Percentiles rank a stretch among this genome's conserved stretches.
phyloP scores from a whole-genome alignment of 169 alveolate genomes.

The Eimeria necatrix region DNA sequence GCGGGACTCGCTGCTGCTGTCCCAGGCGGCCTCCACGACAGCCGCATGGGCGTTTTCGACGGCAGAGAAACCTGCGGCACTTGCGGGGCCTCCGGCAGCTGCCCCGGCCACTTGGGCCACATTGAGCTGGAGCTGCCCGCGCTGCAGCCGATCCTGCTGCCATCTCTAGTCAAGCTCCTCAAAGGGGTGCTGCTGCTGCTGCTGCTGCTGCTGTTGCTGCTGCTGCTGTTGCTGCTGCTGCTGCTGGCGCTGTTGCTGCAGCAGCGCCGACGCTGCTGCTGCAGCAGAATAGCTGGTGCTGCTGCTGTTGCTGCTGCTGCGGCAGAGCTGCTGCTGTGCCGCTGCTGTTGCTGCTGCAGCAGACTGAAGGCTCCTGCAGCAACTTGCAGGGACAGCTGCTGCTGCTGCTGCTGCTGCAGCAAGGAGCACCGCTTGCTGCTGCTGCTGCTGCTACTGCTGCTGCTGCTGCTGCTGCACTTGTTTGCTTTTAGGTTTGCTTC shows the following conservation, averaged over 20 bases:
- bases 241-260: no score
- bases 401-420: background rate
- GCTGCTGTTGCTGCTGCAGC: no score
- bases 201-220: no score
- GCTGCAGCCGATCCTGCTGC: conserved; percentile 67
- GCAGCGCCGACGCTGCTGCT: no score
- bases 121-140: conserved; percentile 72
- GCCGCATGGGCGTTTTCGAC: conserved; percentile 73
- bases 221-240: no score
- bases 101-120: conserved; percentile 79
- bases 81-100: conserved; percentile 73
- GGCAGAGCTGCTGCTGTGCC: no score
- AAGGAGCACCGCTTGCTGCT: background rate
- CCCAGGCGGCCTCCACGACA: conserved; percentile 72
- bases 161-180: conserved; percentile 61
- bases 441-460: no score
- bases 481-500: conserved; percentile 41
- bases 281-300: no score
- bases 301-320: background rate
- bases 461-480: no score
- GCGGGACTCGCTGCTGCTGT: conserved; percentile 55
- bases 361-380: no score
- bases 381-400: background rate
- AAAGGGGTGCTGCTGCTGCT: conserved; percentile 29
- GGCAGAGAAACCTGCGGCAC: conserved; percentile 79